Evolutionary conservation across 345 rosid species (phyloP).

Genomic region (Syzygium jambos): DNA sequence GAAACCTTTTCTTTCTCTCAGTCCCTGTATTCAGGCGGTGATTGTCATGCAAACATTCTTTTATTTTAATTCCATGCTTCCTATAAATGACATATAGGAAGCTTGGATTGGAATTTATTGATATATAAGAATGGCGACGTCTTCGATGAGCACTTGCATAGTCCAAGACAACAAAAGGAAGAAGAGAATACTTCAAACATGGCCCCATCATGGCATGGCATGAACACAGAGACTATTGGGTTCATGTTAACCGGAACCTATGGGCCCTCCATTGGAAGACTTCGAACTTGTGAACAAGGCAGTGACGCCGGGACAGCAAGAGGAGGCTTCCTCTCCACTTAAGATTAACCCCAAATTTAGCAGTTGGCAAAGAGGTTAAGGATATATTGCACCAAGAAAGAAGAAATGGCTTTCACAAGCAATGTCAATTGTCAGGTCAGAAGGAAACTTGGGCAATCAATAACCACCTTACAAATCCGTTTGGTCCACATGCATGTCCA

Average conservation of each 20-base stretch:
- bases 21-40: background rate
- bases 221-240: background rate
- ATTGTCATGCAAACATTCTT: background rate
- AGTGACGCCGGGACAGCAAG: background rate
- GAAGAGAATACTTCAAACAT: background rate
- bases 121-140: background rate
- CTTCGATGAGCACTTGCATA: background rate
- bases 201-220: background rate
- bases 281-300: background rate
- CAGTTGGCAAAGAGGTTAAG: background rate
- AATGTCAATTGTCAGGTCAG: background rate
- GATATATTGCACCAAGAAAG: background rate
- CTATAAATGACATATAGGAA: background rate
- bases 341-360: background rate
- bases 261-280: background rate
- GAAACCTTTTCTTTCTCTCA: background rate
- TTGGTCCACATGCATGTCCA: background rate
- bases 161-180: background rate
- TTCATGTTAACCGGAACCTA: background rate
- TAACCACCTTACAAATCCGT: background rate
- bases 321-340: background rate
- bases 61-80: background rate
- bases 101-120: background rate
- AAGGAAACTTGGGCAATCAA: background rate
- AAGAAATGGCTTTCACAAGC: background rate